phyloP scores from a whole-genome alignment of 2,329 filamentous ascomycete genomes.

The Chrysoporthe cubensis region DNA sequence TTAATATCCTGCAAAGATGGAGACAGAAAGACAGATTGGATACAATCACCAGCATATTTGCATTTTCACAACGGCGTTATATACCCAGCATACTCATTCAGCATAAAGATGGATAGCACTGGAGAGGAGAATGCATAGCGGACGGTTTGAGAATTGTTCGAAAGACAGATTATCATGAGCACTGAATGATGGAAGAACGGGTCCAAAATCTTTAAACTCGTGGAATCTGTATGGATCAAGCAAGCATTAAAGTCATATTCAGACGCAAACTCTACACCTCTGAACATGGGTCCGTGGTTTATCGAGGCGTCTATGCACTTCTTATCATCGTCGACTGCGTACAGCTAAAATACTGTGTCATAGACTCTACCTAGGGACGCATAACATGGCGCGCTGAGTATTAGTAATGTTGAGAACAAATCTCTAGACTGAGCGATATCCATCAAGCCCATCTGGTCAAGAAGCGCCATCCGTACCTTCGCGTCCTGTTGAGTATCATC shows the following conservation, averaged over 20 bases:
- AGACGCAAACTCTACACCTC: too few relatives aligned
- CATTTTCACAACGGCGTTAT: constrained; percentile 22
- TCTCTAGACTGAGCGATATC: neutral
- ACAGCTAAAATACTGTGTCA: too few relatives aligned
- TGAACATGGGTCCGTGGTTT: too few relatives aligned
- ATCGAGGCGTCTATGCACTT: too few relatives aligned
- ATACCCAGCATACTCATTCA: constrained; percentile 13
- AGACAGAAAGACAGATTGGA: constrained; percentile 6
- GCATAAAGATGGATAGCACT: neutral
- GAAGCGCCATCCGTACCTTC: neutral
- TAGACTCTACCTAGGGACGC: neutral
- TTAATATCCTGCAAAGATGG: neutral
- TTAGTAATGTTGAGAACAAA: neutral
- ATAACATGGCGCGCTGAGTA: neutral
- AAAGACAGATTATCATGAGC: neutral
- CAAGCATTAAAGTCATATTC: too few relatives aligned
- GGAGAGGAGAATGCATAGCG: neutral
- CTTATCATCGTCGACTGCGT: too few relatives aligned
- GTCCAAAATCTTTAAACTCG: neutral
- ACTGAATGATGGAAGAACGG: neutral
- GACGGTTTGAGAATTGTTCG: neutral
- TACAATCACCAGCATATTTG: constrained; percentile 13
- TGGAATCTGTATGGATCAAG: neutral
- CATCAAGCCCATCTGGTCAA: neutral
- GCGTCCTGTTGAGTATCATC: too few relatives aligned